A percentile compares a stretch with the other conserved stretches of the same genome.
These are phyloP conservation scores for Malus sieversii DNA, from an alignment of 306 rosid genomes.

Conservation along the genomic window DNA sequence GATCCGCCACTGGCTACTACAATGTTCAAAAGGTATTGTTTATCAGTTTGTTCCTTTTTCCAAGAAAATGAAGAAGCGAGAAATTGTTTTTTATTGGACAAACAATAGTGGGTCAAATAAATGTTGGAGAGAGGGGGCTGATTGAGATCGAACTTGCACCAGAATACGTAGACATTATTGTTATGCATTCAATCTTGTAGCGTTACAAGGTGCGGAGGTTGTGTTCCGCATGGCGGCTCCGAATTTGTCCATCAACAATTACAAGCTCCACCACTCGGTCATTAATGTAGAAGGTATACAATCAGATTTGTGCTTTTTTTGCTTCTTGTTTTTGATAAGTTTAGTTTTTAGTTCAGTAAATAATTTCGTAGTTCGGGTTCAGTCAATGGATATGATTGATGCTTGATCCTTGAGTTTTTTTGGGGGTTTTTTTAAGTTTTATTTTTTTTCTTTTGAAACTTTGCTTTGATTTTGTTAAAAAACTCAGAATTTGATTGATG, in stretches of 20 bases:
- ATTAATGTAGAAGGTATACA: slow-evolving; percentile 65
- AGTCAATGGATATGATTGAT: not conserved
- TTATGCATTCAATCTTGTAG: slow-evolving; percentile 25
- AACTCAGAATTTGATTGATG: slow-evolving; percentile 73
- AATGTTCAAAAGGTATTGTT: not conserved
- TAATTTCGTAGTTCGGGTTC: not conserved
- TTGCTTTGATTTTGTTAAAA: slow-evolving; percentile 35
- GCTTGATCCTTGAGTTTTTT: not conserved
- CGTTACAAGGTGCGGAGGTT: slow-evolving; percentile 71
- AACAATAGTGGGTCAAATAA: too few relatives aligned
- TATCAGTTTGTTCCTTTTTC: too few relatives aligned
- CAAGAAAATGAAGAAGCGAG: too few relatives aligned
- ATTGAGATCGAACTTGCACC: too few relatives aligned
- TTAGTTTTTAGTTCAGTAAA: not conserved
- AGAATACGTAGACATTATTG: too few relatives aligned
- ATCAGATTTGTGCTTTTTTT: not conserved
- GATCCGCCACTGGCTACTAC: too few relatives aligned
- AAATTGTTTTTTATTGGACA: too few relatives aligned
- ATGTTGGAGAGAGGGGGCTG: too few relatives aligned
- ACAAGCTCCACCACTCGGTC: slow-evolving; percentile 77
- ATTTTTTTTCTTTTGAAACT: not conserved
- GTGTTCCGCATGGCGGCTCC: slow-evolving; percentile 99
- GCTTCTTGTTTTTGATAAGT: not conserved
- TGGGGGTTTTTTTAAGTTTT: not conserved
- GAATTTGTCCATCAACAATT: slow-evolving; percentile 65